Base-by-base conservation (phyloP, 176 grass and related monocot species). In the Carex pumila region DNA sequence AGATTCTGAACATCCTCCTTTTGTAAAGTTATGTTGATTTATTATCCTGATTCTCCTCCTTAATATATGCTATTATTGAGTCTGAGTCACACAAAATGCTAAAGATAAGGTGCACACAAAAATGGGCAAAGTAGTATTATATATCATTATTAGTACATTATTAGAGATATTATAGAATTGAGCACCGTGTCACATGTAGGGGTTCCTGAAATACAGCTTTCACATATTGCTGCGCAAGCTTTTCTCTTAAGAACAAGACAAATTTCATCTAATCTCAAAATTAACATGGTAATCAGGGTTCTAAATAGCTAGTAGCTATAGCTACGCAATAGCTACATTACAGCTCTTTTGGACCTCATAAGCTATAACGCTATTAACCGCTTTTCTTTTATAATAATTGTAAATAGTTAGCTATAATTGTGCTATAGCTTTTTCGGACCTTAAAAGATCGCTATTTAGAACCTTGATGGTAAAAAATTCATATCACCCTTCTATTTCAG, bases 31-130 rank as follows among this genome's bases (percentile, higher is more conserved):
- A 76, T 55, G 49, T 55, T 30, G 49, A 30, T 75, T 31, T 31
- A 54, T 7, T 31, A 32, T 2, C 49, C 72, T 76, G 72, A 55
- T 55, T 76, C 49, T 76, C 49, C 49, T 76, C 22, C 49, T 76
- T 76, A 54, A 76, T 55, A 74, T 74, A 74, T 74, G 49, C 47
- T 7, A 76, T 76, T 76, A 76, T 76, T 76, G 1, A 54, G 21
- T 14, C 6, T 52, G 2, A 55, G 22, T 76, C 12, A 2, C 49
- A 55, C 49, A 76, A 76, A 14, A 76, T 76, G 72, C 45, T 50
- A 76, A 76, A 76, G 22, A 8, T 76, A 2, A 76, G 11, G 4
- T 31, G 72, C 49, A 52, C 3, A 1, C n/a, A 50, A 62, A 15
- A 76, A 76, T 53, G 21, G 3, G 72, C 49, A 32, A 74, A 74